Evolutionary conservation across 2,329 filamentous ascomycete genomes (phyloP), one percentile per base, ranked within the genome.

Genomic region (Pseudopyricularia javanii): DNA sequence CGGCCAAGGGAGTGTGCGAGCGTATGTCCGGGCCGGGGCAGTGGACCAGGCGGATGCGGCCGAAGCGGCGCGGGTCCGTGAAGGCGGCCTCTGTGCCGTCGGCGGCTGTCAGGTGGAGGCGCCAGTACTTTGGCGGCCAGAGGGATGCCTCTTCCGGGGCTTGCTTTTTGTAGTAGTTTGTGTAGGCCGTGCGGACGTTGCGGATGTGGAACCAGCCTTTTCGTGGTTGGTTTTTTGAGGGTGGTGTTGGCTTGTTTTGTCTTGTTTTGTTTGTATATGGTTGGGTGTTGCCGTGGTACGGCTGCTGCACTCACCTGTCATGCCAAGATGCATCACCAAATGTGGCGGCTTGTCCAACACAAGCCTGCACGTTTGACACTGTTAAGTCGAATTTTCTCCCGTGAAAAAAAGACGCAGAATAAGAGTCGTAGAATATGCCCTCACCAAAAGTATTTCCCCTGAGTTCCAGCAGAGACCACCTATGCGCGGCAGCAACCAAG

Each of bases 381-480:
- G 3, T 14, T 6, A 8, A 3, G n/a, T 4, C 14, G 7, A 4
- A n/a, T 17, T n/a, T 9, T n/a, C 2, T 17, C 20, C 15, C 8
- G 8, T 14, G 3, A 37, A 12, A 4, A n/a, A 37, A 37, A 11
- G 1, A 3, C 15, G 45, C 22, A 15, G 14, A 12, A 30, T 12
- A 24, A 28, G 47, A 32, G 14, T 28, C 12, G 15, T 7, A 56
- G n/a, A n/a, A n/a, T n/a, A n/a, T n/a, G n/a, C n/a, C n/a, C 68
- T 55, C 60, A 79, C 82, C 93, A 98, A 66, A 98, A 97, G 64
- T 97, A 97, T 76, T 97, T 98, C 9, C 93, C 93, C 65, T 96
- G 93, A 55, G 86, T 89, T 4, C 86, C 87, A 4, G 86, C 87
- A 52, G 73, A 75, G 8, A 80, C 55, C 3, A 82, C 81, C 72